phyloP scores from a whole-genome alignment of 2,329 filamentous ascomycete species.

The Penicillium capsulatum region DNA sequence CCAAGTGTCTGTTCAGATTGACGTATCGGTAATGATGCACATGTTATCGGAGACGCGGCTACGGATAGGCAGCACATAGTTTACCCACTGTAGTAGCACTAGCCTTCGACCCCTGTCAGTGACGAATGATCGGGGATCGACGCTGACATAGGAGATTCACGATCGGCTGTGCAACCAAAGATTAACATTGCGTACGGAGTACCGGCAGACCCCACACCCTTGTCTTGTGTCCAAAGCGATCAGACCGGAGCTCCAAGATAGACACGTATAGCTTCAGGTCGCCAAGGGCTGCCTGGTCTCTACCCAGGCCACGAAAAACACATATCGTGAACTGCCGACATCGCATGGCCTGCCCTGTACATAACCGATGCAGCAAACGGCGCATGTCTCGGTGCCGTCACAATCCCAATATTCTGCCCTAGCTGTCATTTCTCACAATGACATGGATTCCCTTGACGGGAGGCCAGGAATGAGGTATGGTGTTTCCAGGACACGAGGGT shows the following conservation, averaged over 20 bases:
- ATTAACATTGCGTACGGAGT: slow-evolving; percentile 7
- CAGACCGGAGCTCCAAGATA: not conserved
- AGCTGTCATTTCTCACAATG: slow-evolving; percentile 4
- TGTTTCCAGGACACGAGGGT: slow-evolving; percentile 16
- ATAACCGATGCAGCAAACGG: slow-evolving; percentile 12
- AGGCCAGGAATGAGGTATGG: slow-evolving; percentile 15
- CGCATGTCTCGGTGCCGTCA: slow-evolving; percentile 1
- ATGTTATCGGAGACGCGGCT: too few species aligned
- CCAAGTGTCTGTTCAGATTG: too few species aligned
- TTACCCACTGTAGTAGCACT: too few species aligned
- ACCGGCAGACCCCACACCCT: not conserved
- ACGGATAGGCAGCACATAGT: slow-evolving; percentile 5
- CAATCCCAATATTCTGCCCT: slow-evolving; percentile 7
- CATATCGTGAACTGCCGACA: slow-evolving; percentile 2
- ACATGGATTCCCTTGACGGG: slow-evolving; percentile 2
- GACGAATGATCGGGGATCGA: slow-evolving; percentile 17
- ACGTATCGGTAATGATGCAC: too few species aligned
- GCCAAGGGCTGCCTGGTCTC: not conserved
- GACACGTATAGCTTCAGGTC: slow-evolving; percentile 2
- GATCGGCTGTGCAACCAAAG: too few species aligned
- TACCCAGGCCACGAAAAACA: too few species aligned
- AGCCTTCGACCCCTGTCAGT: slow-evolving; percentile 24
- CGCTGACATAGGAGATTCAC: slow-evolving; percentile 6
- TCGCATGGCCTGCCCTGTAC: slow-evolving; percentile 7
- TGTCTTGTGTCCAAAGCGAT: slow-evolving; percentile 3